Evolutionary conservation across 805 yeast genomes (phyloP).

Genomic region (Torulaspora franciscae): DNA sequence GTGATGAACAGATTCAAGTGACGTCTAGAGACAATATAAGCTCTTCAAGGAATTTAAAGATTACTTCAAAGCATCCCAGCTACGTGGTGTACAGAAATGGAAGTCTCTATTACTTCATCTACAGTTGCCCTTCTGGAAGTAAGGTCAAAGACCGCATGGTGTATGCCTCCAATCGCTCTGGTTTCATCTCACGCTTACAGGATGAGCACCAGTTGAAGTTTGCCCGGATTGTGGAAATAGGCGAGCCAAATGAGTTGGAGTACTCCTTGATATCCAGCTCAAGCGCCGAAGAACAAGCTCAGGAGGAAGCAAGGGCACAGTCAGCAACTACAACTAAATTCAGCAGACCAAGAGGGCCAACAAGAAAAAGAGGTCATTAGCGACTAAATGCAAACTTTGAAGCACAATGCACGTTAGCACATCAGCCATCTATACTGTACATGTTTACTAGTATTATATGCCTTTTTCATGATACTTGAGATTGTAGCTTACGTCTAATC

Average conservation of each 20-base stretch:
- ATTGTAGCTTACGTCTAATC: background rate
- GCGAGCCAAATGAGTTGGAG: slow-evolving; percentile 68
- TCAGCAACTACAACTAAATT: slow-evolving; percentile 34
- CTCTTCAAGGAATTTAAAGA: slow-evolving; percentile 32
- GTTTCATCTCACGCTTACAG: slow-evolving; percentile 50
- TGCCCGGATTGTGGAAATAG: slow-evolving; percentile 57
- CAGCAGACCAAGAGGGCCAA: slow-evolving; percentile 67
- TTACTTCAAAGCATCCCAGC: slow-evolving; percentile 47
- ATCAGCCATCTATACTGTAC: background rate
- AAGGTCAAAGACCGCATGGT: slow-evolving; percentile 88
- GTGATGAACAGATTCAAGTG: slow-evolving; percentile 45
- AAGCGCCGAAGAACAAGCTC: slow-evolving; percentile 36
- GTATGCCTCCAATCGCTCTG: slow-evolving; percentile 75
- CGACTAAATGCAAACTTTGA: background rate
- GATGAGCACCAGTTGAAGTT: slow-evolving; percentile 36
- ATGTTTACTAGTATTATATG: background rate
- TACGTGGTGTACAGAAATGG: slow-evolving; percentile 51
- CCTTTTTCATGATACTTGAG: background rate
- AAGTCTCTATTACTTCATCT: slow-evolving; percentile 53
- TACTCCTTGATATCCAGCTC: slow-evolving; percentile 32
- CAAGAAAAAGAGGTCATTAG: slow-evolving; percentile 37
- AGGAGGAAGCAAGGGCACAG: slow-evolving; percentile 14
- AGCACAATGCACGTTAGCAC: too few species aligned
- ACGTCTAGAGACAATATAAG: slow-evolving; percentile 26
- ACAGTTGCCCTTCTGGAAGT: slow-evolving; percentile 86